These are phyloP conservation scores for Coemansia sp. DNA, from an alignment of 192 early-diverging fungal genomes.

Conservation along the genomic window DNA sequence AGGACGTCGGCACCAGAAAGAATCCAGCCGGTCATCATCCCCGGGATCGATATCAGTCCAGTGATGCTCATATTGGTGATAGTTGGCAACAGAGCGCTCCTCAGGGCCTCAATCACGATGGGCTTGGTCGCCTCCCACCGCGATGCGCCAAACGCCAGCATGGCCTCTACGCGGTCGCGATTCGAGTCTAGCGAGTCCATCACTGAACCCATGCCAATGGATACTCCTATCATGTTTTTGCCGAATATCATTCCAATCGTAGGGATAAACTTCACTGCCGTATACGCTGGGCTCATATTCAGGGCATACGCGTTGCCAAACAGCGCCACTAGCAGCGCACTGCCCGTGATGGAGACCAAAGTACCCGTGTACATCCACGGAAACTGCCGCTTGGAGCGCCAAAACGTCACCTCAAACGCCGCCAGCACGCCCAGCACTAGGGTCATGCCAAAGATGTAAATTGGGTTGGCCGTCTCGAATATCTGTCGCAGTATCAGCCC, in stretches of 20 bases:
- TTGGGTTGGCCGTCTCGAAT: constrained; percentile 58
- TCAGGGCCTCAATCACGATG: constrained; percentile 67
- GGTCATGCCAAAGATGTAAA: constrained; percentile 60
- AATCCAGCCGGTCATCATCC: constrained; percentile 85
- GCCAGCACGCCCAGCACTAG: constrained; percentile 59
- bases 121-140: constrained; percentile 79
- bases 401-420: constrained; percentile 66
- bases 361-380: constrained; percentile 66
- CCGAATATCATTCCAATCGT: constrained; percentile 85
- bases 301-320: constrained; percentile 59
- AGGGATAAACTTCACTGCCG: constrained; percentile 75
- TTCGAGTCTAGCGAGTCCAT: constrained; percentile 61
- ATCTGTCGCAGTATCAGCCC: constrained; percentile 66
- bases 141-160: constrained; percentile 70
- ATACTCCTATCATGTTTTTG: constrained; percentile 70
- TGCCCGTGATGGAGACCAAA: constrained; percentile 43
- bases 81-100: constrained; percentile 71
- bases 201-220: constrained; percentile 62
- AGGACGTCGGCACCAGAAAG: constrained; percentile 74
- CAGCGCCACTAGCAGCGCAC: constrained; percentile 14
- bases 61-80: constrained; percentile 79
- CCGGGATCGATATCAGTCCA: constrained; percentile 83
- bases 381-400: constrained; percentile 66
- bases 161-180: constrained; percentile 54
- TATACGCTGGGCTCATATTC: constrained; percentile 63